Base-by-base conservation (phyloP, 2,329 filamentous ascomycete species). In the Arthrobotrys conoides region DNA sequence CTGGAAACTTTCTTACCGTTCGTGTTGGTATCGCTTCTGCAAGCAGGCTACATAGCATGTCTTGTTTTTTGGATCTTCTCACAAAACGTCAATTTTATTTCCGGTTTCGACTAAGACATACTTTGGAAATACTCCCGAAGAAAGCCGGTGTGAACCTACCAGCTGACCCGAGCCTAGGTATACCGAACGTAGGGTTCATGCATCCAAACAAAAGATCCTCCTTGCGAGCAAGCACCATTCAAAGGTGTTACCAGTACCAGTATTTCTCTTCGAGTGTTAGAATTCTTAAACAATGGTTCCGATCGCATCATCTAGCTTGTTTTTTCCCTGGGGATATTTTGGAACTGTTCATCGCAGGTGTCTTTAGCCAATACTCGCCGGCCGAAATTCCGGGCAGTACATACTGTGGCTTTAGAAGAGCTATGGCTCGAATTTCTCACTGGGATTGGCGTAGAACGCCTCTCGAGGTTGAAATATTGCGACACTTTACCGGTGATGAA, bases 241-340 rank as follows among this genome's bases (percentile, higher is more conserved):
- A 20, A 63, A 71, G 66, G 16, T 63, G 51, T 8, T 57, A 93
- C 0, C 90, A 93, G 2, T 91, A 93, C 81, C 91, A 91, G 0
- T 88, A 93, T 0, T 86, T 99, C 5, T 96, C 94, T 0, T 89
- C 91, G 1, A 91, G 94, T 0, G 93, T 97, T 79, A 90, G 95
- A 18, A 87, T 98, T 1, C 88, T 92, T 53, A 98, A 98, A 86
- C 89, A 90, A 82, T 99, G 96, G 96, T 96, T 97, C 84, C 88
- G 90, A 80, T 88, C 89, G 1, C 96, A 99, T 84, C 91, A 96
- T 81, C 89, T 99, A 8, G 87, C 89, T 3, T 88, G 88, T 14
- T 92, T 97, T 83, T 87, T 98, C 81, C 87, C 88, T 33, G 90
- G 93, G 38, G 93, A 97, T 83, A 86, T 97, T 55, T 88, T 97